Conservation (phyloP, 257 asterid genomes). For the Gardenia jasminoides region DNA sequence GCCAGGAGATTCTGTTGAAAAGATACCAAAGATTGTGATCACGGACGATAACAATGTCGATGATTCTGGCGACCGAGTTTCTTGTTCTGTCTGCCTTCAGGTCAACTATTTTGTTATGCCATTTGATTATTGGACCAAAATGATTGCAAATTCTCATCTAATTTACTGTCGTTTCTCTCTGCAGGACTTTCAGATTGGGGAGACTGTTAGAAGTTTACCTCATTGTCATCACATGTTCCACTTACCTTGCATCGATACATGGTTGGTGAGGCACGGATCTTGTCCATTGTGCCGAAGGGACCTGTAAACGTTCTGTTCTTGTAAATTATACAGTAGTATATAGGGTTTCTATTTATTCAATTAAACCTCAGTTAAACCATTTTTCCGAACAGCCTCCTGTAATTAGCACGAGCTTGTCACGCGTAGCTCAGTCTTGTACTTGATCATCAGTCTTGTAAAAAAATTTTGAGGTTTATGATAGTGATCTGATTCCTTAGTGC, state of each 20-base stretch:
- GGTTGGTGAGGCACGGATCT: conserved; percentile 95
- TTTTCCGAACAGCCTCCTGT: conserved; percentile 26
- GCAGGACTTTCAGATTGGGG: conserved; percentile 89
- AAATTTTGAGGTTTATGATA: conserved; percentile 20
- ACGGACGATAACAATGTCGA: conserved; percentile 53
- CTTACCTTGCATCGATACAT: conserved; percentile 89
- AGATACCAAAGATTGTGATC: conserved; percentile 74
- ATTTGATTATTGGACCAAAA: neutral
- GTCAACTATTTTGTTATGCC: conserved; percentile 22
- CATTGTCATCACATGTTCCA: conserved; percentile 92
- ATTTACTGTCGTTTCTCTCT: neutral
- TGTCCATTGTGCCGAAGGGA: conserved; percentile 98
- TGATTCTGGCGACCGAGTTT: conserved; percentile 73
- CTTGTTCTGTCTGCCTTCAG: conserved; percentile 99
- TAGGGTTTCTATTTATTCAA: conserved; percentile 36
- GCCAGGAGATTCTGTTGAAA: conserved; percentile 77
- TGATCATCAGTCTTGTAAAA: conserved; percentile 21
- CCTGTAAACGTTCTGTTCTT: conserved; percentile 47
- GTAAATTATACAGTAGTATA: conserved; percentile 33
- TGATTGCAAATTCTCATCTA: neutral
- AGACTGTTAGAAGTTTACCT: conserved; percentile 81
- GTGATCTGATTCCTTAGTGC: neutral
- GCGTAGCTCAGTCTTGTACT: conserved; percentile 10
- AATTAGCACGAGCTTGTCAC: conserved; percentile 23
- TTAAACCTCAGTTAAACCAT: conserved; percentile 14